phyloP scores from a whole-genome alignment of 2,329 filamentous ascomycete genomes.

The Ophiostoma himal-ulmi region DNA sequence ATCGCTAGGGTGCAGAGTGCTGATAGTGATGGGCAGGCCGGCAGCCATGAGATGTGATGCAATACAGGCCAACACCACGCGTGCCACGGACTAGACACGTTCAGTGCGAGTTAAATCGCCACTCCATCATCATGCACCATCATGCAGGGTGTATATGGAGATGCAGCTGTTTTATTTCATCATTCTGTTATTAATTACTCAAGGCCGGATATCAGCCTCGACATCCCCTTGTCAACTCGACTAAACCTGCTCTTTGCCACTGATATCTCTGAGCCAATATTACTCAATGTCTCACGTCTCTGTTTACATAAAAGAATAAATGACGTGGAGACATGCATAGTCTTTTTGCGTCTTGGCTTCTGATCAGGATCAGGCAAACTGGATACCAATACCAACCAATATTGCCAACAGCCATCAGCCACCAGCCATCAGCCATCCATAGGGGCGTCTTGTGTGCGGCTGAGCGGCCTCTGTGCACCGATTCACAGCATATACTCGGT shows the following conservation, averaged over 20 bases:
- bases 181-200: too few species aligned
- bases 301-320: neutral
- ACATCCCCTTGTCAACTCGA: neutral
- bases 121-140: neutral
- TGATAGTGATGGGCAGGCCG: neutral
- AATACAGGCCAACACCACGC: neutral
- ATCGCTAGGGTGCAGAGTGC: neutral
- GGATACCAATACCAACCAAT: neutral
- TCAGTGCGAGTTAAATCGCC: neutral
- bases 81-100: neutral
- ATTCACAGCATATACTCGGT: neutral
- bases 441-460: slow-evolving; percentile 5
- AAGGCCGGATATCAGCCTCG: neutral
- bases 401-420: neutral
- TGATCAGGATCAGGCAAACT: neutral
- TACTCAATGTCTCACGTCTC: neutral
- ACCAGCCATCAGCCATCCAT: neutral
- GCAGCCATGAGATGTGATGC: neutral
- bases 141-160: neutral
- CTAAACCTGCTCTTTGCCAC: neutral
- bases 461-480: slow-evolving; percentile 3
- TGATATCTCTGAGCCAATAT: neutral
- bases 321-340: neutral
- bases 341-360: neutral
- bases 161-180: neutral